These are phyloP conservation scores for Staphylotrichum tortipilum DNA, from an alignment of 495 filamentous ascomycete species.

Conservation along the genomic window DNA sequence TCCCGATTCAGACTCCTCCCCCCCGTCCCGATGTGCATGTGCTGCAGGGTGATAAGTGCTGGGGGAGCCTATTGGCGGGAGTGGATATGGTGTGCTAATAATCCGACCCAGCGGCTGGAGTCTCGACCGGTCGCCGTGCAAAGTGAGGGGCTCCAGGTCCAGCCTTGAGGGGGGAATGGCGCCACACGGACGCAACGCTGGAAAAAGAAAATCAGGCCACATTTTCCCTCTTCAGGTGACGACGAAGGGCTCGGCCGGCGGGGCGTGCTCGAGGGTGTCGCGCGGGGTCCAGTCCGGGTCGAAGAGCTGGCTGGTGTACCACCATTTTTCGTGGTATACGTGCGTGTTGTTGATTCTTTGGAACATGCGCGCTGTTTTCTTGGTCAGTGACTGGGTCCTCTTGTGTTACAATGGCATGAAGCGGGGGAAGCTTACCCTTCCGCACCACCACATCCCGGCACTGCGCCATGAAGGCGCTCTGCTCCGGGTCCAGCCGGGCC, in stretches of 20 bases:
- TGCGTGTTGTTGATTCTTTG: conserved; percentile 24
- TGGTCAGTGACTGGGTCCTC: not conserved
- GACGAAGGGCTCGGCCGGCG: conserved; percentile 12
- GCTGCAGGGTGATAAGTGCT: conserved; percentile 25
- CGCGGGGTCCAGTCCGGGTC: conserved; percentile 30
- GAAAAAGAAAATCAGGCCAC: conserved; percentile 18
- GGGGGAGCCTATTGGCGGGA: conserved; percentile 16
- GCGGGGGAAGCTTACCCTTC: conserved; percentile 14
- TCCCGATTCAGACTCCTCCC: conserved; percentile 10
- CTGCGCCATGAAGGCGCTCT: conserved; percentile 26
- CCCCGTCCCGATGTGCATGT: conserved; percentile 12
- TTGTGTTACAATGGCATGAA: not conserved
- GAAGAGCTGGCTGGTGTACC: conserved; percentile 35
- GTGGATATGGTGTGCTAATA: conserved; percentile 20
- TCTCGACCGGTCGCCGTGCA: conserved; percentile 13
- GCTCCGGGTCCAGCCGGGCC: conserved; percentile 28
- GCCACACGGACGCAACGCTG: too few species aligned
- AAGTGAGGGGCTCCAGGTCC: conserved; percentile 18
- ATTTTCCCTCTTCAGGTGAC: too few species aligned
- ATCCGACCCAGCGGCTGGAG: conserved; percentile 16
- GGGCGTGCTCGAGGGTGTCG: conserved; percentile 28
- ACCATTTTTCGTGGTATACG: conserved; percentile 25
- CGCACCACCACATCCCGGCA: conserved; percentile 22
- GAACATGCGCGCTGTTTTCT: conserved; percentile 18
- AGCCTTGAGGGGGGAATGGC: not conserved